Evolutionary conservation across 345 rosid genomes (phyloP).

Genomic region (Ceriops decandra): DNA sequence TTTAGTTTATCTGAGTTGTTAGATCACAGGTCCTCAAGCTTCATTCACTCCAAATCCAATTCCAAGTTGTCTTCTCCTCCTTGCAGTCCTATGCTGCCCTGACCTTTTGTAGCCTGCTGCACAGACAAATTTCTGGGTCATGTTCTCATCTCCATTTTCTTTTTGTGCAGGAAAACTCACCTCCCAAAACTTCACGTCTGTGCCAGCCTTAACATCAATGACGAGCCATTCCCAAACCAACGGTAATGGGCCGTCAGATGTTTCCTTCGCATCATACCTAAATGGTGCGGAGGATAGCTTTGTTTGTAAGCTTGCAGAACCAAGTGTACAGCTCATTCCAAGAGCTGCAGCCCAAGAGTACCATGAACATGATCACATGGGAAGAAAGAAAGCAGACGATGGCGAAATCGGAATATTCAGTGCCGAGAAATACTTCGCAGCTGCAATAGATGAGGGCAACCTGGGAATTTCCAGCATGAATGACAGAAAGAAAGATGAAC

Average conservation of each 20-base stretch:
- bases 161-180: not conserved
- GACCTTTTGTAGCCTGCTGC: no score
- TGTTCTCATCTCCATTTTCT: conserved; percentile 14
- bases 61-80: conserved; percentile 4
- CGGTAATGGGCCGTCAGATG: conserved; percentile 29
- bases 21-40: not conserved
- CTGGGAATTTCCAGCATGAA: conserved; percentile 30
- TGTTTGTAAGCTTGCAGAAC: conserved; percentile 28
- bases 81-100: no score
- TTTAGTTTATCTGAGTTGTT: conserved; percentile 17
- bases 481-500: conserved; percentile 21
- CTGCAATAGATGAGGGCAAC: conserved; percentile 42
- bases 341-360: conserved; percentile 15
- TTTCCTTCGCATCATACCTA: conserved; percentile 52
- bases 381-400: conserved; percentile 42
- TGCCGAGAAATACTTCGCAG: conserved; percentile 84
- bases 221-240: conserved; percentile 25
- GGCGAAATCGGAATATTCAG: conserved; percentile 73
- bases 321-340: conserved; percentile 14
- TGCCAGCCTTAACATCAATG: conserved; percentile 29
- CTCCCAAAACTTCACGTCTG: conserved; percentile 21
- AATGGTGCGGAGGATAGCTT: conserved; percentile 38
- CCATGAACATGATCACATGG: conserved; percentile 16
- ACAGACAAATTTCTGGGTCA: conserved; percentile 14
- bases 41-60: not conserved